These are phyloP conservation scores for Penicillium brevicompactum DNA, from an alignment of 2,329 filamentous ascomycete species.

Conservation along the genomic window DNA sequence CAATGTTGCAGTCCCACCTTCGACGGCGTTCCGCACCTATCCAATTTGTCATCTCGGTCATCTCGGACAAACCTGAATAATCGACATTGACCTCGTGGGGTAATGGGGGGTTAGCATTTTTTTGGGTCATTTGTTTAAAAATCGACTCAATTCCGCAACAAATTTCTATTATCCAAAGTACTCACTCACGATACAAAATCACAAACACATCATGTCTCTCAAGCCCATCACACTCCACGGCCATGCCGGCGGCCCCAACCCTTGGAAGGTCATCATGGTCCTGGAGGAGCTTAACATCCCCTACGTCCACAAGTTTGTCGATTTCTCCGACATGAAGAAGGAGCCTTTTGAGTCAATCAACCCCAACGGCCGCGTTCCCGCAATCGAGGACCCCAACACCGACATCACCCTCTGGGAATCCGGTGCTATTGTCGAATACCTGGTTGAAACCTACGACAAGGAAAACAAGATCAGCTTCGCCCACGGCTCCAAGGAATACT, in stretches of 20 bases:
- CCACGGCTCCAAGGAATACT: conserved; percentile 36
- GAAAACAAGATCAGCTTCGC: conserved; percentile 41
- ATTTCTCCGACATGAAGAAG: conserved; percentile 33
- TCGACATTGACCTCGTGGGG: not conserved
- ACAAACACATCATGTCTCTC: conserved; percentile 19
- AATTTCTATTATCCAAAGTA: no score
- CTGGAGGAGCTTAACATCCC: conserved; percentile 37
- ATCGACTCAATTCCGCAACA: not conserved
- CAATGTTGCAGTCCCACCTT: no score
- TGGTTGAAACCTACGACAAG: conserved; percentile 49
- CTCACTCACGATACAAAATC: not conserved
- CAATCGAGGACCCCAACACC: conserved; percentile 41
- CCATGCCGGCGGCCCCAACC: conserved; percentile 30
- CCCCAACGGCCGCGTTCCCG: conserved; percentile 38
- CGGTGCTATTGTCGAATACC: conserved; percentile 49
- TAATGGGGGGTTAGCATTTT: not conserved
- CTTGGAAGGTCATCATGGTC: conserved; percentile 36
- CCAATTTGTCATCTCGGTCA: not conserved
- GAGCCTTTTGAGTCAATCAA: conserved; percentile 32
- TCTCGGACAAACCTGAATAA: not conserved
- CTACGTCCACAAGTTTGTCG: conserved; percentile 25
- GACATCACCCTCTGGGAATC: conserved; percentile 48
- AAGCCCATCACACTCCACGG: conserved; percentile 25
- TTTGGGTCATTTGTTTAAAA: not conserved
- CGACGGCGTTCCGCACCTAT: no score